phyloP scores from a whole-genome alignment of 306 rosid species.

The Fragaria nilgerrensis region DNA sequence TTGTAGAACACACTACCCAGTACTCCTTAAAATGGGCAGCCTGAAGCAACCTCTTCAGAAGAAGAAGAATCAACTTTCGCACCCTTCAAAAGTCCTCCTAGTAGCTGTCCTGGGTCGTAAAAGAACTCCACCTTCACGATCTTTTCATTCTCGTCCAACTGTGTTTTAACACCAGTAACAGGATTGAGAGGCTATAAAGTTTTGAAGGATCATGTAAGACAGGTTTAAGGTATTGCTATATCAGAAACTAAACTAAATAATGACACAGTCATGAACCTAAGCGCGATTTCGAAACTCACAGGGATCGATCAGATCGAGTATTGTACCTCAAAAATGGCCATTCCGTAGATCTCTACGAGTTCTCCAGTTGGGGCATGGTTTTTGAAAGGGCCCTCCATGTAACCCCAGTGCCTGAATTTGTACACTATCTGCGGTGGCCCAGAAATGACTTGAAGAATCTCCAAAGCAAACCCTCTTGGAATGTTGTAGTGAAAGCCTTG shows the following conservation, averaged over 20 bases:
- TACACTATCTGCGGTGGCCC: constrained; percentile 58
- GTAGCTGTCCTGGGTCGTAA: constrained; percentile 29
- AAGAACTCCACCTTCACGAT: constrained; percentile 41
- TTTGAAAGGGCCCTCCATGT: constrained; percentile 76
- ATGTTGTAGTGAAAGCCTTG: constrained; percentile 47
- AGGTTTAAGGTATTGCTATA: too few species aligned
- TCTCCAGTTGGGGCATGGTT: constrained; percentile 58
- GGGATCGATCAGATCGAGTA: neutral
- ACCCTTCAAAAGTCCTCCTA: constrained; percentile 35
- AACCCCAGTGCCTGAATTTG: constrained; percentile 84
- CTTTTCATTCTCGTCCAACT: constrained; percentile 28
- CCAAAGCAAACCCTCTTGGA: constrained; percentile 71
- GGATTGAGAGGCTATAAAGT: too few species aligned
- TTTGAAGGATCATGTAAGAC: too few species aligned
- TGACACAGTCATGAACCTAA: neutral
- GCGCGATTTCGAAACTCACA: neutral
- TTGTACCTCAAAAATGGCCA: constrained; percentile 52
- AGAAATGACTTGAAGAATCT: constrained; percentile 45
- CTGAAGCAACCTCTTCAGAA: constrained; percentile 15
- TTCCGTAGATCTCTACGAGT: constrained; percentile 45
- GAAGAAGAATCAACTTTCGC: constrained; percentile 16
- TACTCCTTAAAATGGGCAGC: constrained; percentile 36
- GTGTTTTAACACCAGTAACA: neutral
- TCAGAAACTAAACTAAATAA: neutral
- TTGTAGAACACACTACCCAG: constrained; percentile 12